Evolutionary conservation across 164 flowering plant genomes (phyloP).

Genomic region (Warburgia ugandensis): DNA sequence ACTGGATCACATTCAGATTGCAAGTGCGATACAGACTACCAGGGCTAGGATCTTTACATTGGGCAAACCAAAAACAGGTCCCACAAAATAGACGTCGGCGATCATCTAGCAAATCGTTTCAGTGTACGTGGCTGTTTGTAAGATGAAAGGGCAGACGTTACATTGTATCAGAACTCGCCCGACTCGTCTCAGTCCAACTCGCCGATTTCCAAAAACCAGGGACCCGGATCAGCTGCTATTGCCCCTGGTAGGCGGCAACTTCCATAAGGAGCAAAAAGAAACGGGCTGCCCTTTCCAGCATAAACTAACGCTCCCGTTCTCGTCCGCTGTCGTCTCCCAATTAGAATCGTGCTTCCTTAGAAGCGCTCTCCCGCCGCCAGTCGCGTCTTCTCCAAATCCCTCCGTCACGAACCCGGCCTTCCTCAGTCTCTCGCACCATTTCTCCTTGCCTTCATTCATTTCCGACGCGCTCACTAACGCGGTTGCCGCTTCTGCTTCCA

Average conservation of each 20-base stretch:
- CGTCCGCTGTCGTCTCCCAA: constrained; percentile 70
- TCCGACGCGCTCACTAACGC: constrained; percentile 32
- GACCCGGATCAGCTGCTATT: not conserved
- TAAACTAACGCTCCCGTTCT: constrained; percentile 33
- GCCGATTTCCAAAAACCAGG: not conserved
- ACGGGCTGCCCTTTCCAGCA: constrained; percentile 82
- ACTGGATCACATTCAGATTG: no score
- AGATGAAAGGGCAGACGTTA: no score
- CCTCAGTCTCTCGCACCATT: constrained; percentile 66
- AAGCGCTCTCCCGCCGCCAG: constrained; percentile 53
- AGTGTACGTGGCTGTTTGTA: no score
- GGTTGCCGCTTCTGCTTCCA: constrained; percentile 73
- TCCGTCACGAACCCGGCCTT: constrained; percentile 40
- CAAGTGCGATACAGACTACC: no score
- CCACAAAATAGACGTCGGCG: no score
- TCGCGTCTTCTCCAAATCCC: constrained; percentile 50
- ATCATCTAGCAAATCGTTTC: no score
- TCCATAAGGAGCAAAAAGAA: constrained; percentile 71
- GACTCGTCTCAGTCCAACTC: not conserved
- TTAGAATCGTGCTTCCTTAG: constrained; percentile 64
- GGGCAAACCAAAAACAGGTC: no score
- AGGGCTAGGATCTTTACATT: no score
- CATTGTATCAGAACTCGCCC: no score
- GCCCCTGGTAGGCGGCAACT: constrained; percentile 1
- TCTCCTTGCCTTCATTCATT: constrained; percentile 59